A percentile compares a stretch with the other conserved stretches of the same genome.
Evolutionary conservation across 2,329 filamentous ascomycete genomes (phyloP).

Genomic region (Colletotrichum sp.): DNA sequence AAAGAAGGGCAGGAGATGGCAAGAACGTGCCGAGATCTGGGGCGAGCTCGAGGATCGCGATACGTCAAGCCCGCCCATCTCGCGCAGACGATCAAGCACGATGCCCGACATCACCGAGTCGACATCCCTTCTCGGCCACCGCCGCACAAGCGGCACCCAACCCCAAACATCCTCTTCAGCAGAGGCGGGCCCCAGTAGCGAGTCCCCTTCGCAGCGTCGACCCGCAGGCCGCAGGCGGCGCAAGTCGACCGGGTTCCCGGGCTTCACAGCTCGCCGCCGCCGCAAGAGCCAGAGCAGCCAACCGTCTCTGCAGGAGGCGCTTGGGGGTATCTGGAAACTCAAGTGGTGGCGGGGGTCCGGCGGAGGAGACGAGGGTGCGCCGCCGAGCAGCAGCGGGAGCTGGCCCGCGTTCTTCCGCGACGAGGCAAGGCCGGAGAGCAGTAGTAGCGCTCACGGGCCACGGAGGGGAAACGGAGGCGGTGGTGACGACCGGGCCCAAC

Average conservation of each 20-base stretch:
- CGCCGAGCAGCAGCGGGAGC: conserved; percentile 17
- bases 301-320: conserved; percentile 51
- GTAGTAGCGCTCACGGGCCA: not conserved
- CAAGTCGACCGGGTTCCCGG: conserved; percentile 67
- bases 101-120: conserved; percentile 47
- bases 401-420: conserved; percentile 24
- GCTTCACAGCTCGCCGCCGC: conserved; percentile 59
- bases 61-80: conserved; percentile 42
- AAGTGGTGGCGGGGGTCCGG: conserved; percentile 53
- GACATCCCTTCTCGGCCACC: conserved; percentile 39
- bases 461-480: not conserved
- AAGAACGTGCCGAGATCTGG: conserved; percentile 84
- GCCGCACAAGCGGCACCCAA: conserved; percentile 25
- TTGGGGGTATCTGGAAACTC: conserved; percentile 58
- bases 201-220: conserved; percentile 18
- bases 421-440: conserved; percentile 15
- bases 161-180: conserved; percentile 22
- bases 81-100: conserved; percentile 53
- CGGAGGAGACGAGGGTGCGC: conserved; percentile 22
- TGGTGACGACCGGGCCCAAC: not conserved
- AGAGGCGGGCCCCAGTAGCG: conserved; percentile 23
- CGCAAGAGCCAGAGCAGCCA: conserved; percentile 40
- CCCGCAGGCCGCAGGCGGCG: conserved; percentile 49
- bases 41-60: conserved; percentile 82
- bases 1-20: conserved; percentile 57